Evolutionary conservation across 2,329 filamentous ascomycete genomes (phyloP), one percentile per base, ranked within the genome.

Genomic region (Pseudopithomyces chartarum): DNA sequence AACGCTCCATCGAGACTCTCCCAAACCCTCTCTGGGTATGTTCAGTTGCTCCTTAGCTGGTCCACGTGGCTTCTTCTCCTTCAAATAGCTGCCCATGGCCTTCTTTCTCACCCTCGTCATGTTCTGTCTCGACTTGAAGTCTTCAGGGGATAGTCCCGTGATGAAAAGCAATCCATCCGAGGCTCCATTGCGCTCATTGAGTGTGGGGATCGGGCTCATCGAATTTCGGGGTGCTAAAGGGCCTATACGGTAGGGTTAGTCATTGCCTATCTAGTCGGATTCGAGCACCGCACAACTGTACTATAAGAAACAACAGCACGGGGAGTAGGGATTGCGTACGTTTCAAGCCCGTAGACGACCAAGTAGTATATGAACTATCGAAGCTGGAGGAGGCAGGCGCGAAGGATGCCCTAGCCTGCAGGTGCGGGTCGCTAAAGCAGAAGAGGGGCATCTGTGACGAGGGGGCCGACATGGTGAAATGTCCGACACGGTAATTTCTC

Each of bases 51-150:
- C 56, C 20, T 57, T 63, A 1, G 29, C 23, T 20, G 55, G 57
- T n/a, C 36, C 49, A 15, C 42, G 42, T 38, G 61, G 52, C 22
- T 63, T 67, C 58, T 68, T 65, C 22, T 61, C 63, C 7, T 64
- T 63, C 13, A 77, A 48, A 29, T 65, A 71, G 43, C 63, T 62
- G 17, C 59, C 64, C 75, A 77, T 77, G 4, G 74, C 75, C 48
- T 65, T 63, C 42, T 71, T 71, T 36, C 75, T 73, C 34, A 76
- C 69, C 32, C 54, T 58, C 17, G 68, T 71, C 73, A 77, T 75
- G 29, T 61, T 59, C 42, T 62, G 58, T 48, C 62, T 70, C 7
- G 69, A 57, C 56, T 69, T 75, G 55, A 77, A 67, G 15, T 71
- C 67, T 5, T 58, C 65, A 22, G 66, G 74, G 13, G 65, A 66